Percentiles rank a stretch among this genome's conserved stretches.
Conservation (phyloP, 2,329 filamentous ascomycete genomes). For the Ascochyta lentis region DNA sequence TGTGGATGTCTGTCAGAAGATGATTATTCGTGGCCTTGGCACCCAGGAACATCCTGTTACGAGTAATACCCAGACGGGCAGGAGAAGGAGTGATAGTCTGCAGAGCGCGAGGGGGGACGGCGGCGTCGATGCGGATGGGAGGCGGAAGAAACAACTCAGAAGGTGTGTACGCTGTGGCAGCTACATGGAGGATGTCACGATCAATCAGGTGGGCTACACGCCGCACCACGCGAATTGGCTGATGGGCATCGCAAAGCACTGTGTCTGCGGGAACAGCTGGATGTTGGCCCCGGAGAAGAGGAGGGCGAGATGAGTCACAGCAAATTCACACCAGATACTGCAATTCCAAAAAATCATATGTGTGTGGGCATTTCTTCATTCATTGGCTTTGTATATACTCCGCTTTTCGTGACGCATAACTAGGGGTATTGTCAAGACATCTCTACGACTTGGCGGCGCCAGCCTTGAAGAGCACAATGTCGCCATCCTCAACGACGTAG, state of each 20-base stretch:
- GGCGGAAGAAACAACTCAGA: slow-evolving; percentile 34
- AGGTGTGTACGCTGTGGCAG: slow-evolving; percentile 55
- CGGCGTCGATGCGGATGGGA: slow-evolving; percentile 2
- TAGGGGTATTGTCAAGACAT: slow-evolving; percentile 13
- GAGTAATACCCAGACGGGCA: slow-evolving; percentile 7
- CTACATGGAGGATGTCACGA: slow-evolving; percentile 55
- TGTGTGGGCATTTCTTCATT: slow-evolving; percentile 25
- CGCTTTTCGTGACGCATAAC: slow-evolving; percentile 28
- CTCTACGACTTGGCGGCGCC: slow-evolving; percentile 75
- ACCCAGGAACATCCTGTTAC: slow-evolving; percentile 32
- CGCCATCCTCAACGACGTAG: slow-evolving; percentile 86
- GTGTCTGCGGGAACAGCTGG: slow-evolving; percentile 49
- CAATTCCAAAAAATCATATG: background rate
- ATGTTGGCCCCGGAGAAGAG: slow-evolving; percentile 41
- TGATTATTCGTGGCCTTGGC: slow-evolving; percentile 45
- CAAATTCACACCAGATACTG: background rate
- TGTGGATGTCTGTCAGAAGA: slow-evolving; percentile 64
- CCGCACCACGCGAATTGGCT: slow-evolving; percentile 42
- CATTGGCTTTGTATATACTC: slow-evolving; percentile 25
- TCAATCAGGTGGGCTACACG: slow-evolving; percentile 40
- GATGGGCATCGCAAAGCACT: slow-evolving; percentile 49
- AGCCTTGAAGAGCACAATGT: slow-evolving; percentile 86
- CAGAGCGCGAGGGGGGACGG: slow-evolving; percentile 16
- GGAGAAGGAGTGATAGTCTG: slow-evolving; percentile 33
- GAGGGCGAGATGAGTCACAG: slow-evolving; percentile 9